Conservation (phyloP, 768 basidiomycete genomes). For the Termitomyces sp. region DNA sequence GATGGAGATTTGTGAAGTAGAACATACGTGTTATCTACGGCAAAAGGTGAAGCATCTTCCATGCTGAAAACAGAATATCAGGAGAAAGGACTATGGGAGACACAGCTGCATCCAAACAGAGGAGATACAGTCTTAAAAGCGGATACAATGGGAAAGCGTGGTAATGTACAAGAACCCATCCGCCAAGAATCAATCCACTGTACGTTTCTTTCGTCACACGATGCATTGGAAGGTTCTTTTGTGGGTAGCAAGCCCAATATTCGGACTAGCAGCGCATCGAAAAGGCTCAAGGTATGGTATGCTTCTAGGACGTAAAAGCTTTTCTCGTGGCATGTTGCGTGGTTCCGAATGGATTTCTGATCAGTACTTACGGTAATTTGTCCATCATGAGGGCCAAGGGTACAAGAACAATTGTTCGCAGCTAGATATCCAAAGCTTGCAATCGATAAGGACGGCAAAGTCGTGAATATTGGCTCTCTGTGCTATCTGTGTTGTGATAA, state of each 20-base stretch:
- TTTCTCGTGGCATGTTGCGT: constrained; percentile 6
- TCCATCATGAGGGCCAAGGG: background rate
- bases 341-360: constrained; percentile 14
- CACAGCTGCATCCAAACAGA: constrained; percentile 16
- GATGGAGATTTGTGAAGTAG: background rate
- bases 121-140: constrained; percentile 24
- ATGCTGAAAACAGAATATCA: constrained; percentile 9
- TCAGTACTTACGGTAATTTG: background rate
- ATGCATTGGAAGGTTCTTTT: constrained; percentile 11
- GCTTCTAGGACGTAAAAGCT: constrained; percentile 16
- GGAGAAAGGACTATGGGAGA: constrained; percentile 15
- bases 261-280: constrained; percentile 13
- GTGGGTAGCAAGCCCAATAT: constrained; percentile 6
- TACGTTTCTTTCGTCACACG: constrained; percentile 19
- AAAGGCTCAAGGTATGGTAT: constrained; percentile 8
- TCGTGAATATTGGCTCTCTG: too few species aligned
- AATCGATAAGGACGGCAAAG: background rate
- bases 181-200: constrained; percentile 13
- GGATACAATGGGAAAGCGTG: constrained; percentile 15
- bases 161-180: constrained; percentile 20
- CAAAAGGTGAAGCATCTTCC: constrained; percentile 16
- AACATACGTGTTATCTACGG: constrained; percentile 36
- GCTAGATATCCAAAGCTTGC: background rate
- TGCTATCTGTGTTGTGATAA: background rate
- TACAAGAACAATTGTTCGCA: background rate